phyloP scores from a whole-genome alignment of 176 grass and related monocot genomes.

The Raddia distichophylla region DNA sequence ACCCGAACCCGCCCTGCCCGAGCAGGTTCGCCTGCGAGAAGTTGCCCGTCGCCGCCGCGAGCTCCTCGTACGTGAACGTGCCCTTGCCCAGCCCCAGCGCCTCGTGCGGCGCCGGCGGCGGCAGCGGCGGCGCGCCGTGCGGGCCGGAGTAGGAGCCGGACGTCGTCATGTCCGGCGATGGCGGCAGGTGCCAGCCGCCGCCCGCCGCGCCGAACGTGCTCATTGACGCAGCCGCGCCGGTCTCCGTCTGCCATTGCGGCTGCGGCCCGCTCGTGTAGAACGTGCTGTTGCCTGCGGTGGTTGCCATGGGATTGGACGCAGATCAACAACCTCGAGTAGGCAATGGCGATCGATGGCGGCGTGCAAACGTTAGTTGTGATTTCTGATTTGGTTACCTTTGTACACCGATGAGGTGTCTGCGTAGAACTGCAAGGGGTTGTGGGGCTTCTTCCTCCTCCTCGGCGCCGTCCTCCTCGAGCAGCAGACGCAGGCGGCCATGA shows the following conservation, averaged over 20 bases:
- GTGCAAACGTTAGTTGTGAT: not conserved
- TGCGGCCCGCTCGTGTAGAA: slow-evolving; percentile 49
- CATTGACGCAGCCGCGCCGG: slow-evolving; percentile 27
- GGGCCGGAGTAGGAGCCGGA: slow-evolving; percentile 30
- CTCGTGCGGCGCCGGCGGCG: slow-evolving; percentile 36
- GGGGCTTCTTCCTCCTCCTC: slow-evolving; percentile 64
- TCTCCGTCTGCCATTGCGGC: slow-evolving; percentile 42
- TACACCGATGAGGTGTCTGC: slow-evolving; percentile 48
- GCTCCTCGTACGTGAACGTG: slow-evolving; percentile 69
- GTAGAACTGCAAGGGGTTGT: slow-evolving; percentile 60
- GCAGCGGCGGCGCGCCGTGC: slow-evolving; percentile 7
- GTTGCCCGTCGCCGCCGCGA: slow-evolving; percentile 50
- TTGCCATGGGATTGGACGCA: not conserved
- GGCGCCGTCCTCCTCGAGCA: slow-evolving; percentile 59
- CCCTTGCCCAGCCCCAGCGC: slow-evolving; percentile 49
- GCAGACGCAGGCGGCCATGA: slow-evolving; percentile 55
- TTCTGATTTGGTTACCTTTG: slow-evolving; percentile 48
- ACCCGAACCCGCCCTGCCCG: slow-evolving; percentile 80
- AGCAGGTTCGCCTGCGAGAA: slow-evolving; percentile 68
- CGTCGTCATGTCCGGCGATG: slow-evolving; percentile 44
- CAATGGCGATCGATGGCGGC: not conserved
- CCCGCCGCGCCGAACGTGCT: slow-evolving; percentile 8
- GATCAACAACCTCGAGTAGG: slow-evolving; percentile 10
- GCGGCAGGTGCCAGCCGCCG: slow-evolving; percentile 22
- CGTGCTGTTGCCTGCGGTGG: slow-evolving; percentile 33